phyloP scores from a whole-genome alignment of 805 yeast species.

The Ogataea ganodermae region DNA sequence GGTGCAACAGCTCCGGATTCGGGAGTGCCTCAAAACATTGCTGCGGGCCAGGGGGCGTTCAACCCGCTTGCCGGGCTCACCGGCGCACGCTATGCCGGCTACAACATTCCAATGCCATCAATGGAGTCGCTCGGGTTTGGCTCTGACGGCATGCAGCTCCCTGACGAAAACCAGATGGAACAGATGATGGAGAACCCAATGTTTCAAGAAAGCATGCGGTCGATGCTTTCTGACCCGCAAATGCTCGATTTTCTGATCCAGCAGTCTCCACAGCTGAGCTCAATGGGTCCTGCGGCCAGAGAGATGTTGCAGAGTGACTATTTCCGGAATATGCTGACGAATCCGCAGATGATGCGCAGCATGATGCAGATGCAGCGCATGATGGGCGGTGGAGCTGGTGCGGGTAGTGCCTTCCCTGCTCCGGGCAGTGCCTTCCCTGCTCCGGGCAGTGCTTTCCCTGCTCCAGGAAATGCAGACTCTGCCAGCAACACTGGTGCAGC shows the following conservation, averaged over 20 bases:
- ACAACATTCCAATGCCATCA: slow-evolving; percentile 76
- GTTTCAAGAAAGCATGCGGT: slow-evolving; percentile 79
- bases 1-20: slow-evolving; percentile 29
- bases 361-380: slow-evolving; percentile 74
- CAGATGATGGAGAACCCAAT: slow-evolving; percentile 79
- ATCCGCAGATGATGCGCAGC: slow-evolving; percentile 83
- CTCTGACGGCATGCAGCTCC: slow-evolving; percentile 86
- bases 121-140: slow-evolving; percentile 66
- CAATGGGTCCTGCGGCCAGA: slow-evolving; percentile 88
- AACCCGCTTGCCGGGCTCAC: slow-evolving; percentile 92
- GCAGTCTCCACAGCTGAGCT: slow-evolving; percentile 80
- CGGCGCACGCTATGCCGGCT: slow-evolving; percentile 95
- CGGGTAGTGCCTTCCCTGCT: slow-evolving; percentile 44
- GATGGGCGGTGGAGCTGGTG: slow-evolving; percentile 39
- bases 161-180: slow-evolving; percentile 73
- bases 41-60: slow-evolving; percentile 86
- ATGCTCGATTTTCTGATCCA: slow-evolving; percentile 81
- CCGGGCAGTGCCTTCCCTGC: slow-evolving; percentile 43
- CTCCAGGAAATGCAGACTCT: slow-evolving; percentile 25
- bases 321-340: slow-evolving; percentile 75
- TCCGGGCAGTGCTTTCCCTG: slow-evolving; percentile 16
- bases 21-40: slow-evolving; percentile 70
- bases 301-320: slow-evolving; percentile 81
- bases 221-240: slow-evolving; percentile 83
- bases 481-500: slow-evolving; percentile 27